phyloP scores from a whole-genome alignment of 768 basidiomycete species.

The Phylloporus rhodoxanthus region DNA sequence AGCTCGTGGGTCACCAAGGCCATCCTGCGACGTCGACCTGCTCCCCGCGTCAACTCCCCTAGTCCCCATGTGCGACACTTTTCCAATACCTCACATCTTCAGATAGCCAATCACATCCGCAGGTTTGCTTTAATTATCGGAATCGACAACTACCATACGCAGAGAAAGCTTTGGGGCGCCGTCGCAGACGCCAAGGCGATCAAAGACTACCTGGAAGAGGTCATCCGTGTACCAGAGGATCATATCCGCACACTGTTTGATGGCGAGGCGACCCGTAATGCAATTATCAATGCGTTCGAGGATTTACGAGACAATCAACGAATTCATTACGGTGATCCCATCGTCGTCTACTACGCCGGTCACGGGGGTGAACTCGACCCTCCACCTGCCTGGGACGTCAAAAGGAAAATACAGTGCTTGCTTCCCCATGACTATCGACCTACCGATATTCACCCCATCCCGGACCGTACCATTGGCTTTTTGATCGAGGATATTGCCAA shows the following conservation, averaged over 20 bases:
- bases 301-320: slow-evolving; percentile 23
- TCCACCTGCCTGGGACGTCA: slow-evolving; percentile 23
- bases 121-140: slow-evolving; percentile 40
- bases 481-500: slow-evolving; percentile 35
- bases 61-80: neutral
- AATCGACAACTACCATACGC: slow-evolving; percentile 34
- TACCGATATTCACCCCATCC: slow-evolving; percentile 30
- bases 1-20: too few species aligned
- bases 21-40: neutral
- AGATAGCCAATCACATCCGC: neutral
- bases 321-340: slow-evolving; percentile 27
- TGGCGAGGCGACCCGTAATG: slow-evolving; percentile 31
- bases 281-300: slow-evolving; percentile 27
- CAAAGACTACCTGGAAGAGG: slow-evolving; percentile 27
- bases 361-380: slow-evolving; percentile 36
- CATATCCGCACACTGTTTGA: slow-evolving; percentile 38
- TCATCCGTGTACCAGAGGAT: slow-evolving; percentile 26
- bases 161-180: slow-evolving; percentile 31
- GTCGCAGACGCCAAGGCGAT: slow-evolving; percentile 38
- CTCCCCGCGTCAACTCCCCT: neutral
- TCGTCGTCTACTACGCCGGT: slow-evolving; percentile 42
- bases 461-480: slow-evolving; percentile 38
- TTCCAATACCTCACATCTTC: too few species aligned
- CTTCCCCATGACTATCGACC: slow-evolving; percentile 32
- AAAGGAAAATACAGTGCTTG: slow-evolving; percentile 24